Conservation (phyloP, 2,329 filamentous ascomycete genomes). For the Neonectria sp. region DNA sequence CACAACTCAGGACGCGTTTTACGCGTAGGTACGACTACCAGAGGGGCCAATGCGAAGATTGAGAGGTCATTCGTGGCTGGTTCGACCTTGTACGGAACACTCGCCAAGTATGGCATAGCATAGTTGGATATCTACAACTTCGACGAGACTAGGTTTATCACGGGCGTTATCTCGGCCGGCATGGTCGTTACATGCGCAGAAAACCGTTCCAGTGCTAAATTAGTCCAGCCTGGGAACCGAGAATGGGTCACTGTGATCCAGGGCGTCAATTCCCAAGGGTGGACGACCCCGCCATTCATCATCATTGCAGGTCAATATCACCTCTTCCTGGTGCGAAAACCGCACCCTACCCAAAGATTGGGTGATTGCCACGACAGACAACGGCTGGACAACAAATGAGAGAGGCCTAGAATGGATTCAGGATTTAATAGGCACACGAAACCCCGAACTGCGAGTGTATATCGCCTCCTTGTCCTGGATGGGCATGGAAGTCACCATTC, state of each 20-base stretch:
- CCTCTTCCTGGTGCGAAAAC: constrained; percentile 38
- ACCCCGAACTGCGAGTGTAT: constrained; percentile 40
- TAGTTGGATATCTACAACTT: no score
- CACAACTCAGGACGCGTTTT: no score
- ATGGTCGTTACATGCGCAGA: constrained; percentile 13
- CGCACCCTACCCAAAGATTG: constrained; percentile 45
- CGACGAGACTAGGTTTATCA: constrained; percentile 28
- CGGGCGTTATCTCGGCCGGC: constrained; percentile 6
- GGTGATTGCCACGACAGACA: constrained; percentile 48
- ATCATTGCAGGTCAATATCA: constrained; percentile 30
- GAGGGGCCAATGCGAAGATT: no score
- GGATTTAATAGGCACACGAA: constrained; percentile 52
- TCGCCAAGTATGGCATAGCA: no score
- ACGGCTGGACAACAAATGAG: constrained; percentile 54
- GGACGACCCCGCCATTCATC: constrained; percentile 28
- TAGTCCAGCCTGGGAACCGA: constrained; percentile 25
- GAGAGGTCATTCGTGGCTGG: no score
- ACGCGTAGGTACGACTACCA: no score
- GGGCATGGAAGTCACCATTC: constrained; percentile 54
- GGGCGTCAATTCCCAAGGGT: constrained; percentile 18
- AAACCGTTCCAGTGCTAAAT: no score
- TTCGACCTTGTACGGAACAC: no score
- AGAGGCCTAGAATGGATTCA: constrained; percentile 53
- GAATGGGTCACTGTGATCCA: constrained; percentile 33
- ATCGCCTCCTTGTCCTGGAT: constrained; percentile 56